Conservation (phyloP, 345 rosid genomes). For the Cochlearia excelsa region DNA sequence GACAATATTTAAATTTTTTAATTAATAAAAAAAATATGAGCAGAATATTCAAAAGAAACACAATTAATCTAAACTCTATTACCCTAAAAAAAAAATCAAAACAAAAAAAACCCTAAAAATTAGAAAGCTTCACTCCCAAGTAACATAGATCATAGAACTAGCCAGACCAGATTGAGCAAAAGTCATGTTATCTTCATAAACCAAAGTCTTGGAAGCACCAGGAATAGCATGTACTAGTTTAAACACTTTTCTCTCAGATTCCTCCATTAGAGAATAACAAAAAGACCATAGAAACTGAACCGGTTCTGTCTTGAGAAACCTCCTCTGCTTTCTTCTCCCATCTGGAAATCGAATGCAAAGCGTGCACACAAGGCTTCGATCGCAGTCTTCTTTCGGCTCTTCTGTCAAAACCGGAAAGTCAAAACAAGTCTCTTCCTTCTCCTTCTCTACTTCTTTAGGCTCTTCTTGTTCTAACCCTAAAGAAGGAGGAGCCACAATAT, state of each 20-base stretch:
- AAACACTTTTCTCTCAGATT: constrained; percentile 48
- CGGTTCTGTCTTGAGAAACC: constrained; percentile 62
- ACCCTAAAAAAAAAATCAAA: too few species aligned
- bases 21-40: too few species aligned
- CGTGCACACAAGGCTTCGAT: constrained; percentile 62
- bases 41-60: too few species aligned
- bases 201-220: constrained; percentile 64
- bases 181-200: constrained; percentile 45
- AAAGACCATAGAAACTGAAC: constrained; percentile 84
- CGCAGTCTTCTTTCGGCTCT: constrained; percentile 54
- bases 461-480: too few species aligned
- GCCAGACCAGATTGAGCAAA: constrained; percentile 69
- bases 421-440: neutral
- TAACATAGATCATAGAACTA: constrained; percentile 68
- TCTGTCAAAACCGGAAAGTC: constrained; percentile 65
- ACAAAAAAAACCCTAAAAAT: too few species aligned
- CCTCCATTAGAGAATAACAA: constrained; percentile 53
- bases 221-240: constrained; percentile 69
- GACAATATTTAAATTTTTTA: too few species aligned
- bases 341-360: constrained; percentile 85
- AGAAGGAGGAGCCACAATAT: too few species aligned
- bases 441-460: too few species aligned
- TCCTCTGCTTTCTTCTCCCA: constrained; percentile 76
- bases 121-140: constrained; percentile 53
- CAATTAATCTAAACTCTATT: too few species aligned